Evolutionary conservation across 1,284 basidiomycete genomes (phyloP).

Genomic region (Termitomyces sp.): DNA sequence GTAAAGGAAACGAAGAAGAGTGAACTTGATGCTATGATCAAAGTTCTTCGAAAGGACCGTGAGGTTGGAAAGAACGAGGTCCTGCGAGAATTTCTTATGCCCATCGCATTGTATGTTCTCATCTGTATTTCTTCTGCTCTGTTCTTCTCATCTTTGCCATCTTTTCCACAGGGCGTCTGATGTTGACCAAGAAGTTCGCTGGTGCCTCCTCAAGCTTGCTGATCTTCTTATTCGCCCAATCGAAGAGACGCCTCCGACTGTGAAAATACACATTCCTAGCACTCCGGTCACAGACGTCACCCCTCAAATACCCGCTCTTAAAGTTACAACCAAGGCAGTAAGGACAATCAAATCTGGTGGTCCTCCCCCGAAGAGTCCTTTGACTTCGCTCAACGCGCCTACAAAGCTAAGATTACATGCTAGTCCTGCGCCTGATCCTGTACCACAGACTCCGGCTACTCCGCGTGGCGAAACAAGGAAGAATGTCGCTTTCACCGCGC

Average conservation of each 20-base stretch:
- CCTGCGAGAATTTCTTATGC: conserved; percentile 75
- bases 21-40: conserved; percentile 77
- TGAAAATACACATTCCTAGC: conserved; percentile 79
- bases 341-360: conserved; percentile 38
- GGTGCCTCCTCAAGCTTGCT: conserved; percentile 88
- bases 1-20: conserved; percentile 73
- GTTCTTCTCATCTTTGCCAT: conserved; percentile 9
- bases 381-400: conserved; percentile 36
- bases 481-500: conserved; percentile 26
- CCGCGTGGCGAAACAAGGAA: conserved; percentile 26
- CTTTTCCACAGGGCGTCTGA: conserved; percentile 50
- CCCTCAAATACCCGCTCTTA: conserved; percentile 48
- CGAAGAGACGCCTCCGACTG: conserved; percentile 82
- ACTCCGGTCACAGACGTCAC: conserved; percentile 65
- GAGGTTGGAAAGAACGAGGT: conserved; percentile 83
- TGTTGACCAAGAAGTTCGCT: conserved; percentile 83
- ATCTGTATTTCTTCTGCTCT: conserved; percentile 2
- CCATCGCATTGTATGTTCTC: conserved; percentile 67
- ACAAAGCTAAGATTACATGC: conserved; percentile 50
- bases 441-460: conserved; percentile 23
- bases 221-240: conserved; percentile 83
- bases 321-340: conserved; percentile 40
- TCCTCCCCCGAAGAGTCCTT: conserved; percentile 38
- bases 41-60: conserved; percentile 76
- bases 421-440: conserved; percentile 23